phyloP scores from a whole-genome alignment of 331 rosid species.

The Malus hybrid region DNA sequence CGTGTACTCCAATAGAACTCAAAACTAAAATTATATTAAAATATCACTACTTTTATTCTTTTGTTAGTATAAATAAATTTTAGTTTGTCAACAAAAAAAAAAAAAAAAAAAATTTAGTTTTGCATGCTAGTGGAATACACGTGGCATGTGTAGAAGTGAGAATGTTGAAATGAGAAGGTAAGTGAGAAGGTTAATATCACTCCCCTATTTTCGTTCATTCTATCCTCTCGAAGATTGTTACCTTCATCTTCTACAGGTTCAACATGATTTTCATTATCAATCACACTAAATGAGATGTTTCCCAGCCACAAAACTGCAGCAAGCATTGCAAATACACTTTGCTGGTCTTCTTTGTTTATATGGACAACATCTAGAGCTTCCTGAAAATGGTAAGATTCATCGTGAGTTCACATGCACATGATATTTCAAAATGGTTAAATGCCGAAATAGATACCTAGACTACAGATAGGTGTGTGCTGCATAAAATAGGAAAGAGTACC shows the following conservation, averaged over 20 bases:
- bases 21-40: too few species aligned
- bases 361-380: slow-evolving; percentile 96
- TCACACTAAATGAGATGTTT: slow-evolving; percentile 66
- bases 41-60: too few species aligned
- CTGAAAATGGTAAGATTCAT: slow-evolving; percentile 34
- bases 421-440: not conserved
- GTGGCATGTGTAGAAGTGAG: too few species aligned
- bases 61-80: too few species aligned
- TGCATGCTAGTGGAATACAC: too few species aligned
- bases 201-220: not conserved
- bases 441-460: slow-evolving; percentile 1
- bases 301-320: slow-evolving; percentile 99
- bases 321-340: slow-evolving; percentile 94
- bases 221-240: slow-evolving; percentile 30
- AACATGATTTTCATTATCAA: slow-evolving; percentile 92
- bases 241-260: slow-evolving; percentile 82
- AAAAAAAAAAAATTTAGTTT: too few species aligned
- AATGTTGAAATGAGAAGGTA: too few species aligned
- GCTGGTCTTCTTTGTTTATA: slow-evolving; percentile 76
- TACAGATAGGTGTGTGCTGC: not conserved
- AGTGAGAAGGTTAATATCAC: too few species aligned
- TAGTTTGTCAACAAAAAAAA: too few species aligned
- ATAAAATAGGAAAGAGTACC: slow-evolving; percentile 33
- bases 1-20: too few species aligned
- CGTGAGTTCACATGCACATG: slow-evolving; percentile 21